Percentiles rank a stretch among this genome's conserved stretches.
phyloP scores from a whole-genome alignment of 2,329 filamentous ascomycete species.

The Penicillium oxalicum region DNA sequence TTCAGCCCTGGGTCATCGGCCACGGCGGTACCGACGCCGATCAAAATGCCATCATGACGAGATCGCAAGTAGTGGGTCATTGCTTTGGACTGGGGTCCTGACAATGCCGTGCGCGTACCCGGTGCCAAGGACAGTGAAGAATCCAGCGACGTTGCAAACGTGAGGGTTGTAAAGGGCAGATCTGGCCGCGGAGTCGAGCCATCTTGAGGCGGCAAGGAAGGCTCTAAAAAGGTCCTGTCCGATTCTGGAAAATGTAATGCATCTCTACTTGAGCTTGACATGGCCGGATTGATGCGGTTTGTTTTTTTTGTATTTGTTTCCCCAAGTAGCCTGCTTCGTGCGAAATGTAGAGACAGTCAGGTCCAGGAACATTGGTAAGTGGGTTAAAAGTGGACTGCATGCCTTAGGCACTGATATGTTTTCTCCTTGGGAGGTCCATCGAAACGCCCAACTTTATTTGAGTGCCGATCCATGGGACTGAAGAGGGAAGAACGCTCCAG shows the following conservation, averaged over 20 bases:
- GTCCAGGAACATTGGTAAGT: no score
- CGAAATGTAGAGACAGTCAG: no score
- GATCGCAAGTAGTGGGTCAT: slow-evolving; percentile 94
- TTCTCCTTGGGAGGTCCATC: no score
- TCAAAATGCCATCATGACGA: slow-evolving; percentile 73
- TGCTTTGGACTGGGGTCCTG: slow-evolving; percentile 74
- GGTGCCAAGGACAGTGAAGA: slow-evolving; percentile 66
- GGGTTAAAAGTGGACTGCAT: no score
- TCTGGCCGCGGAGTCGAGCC: slow-evolving; percentile 15
- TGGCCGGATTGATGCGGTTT: neutral
- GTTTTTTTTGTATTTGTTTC: no score
- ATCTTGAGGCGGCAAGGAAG: slow-evolving; percentile 40
- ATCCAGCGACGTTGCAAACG: slow-evolving; percentile 84
- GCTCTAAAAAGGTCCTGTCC: slow-evolving; percentile 39
- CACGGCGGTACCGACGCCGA: slow-evolving; percentile 77
- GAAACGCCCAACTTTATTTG: no score
- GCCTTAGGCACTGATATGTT: no score
- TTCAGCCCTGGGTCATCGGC: slow-evolving; percentile 83
- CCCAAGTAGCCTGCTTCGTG: no score
- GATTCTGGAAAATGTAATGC: slow-evolving; percentile 35
- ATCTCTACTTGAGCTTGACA: slow-evolving; percentile 15
- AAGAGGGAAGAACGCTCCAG: no score
- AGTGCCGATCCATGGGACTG: no score
- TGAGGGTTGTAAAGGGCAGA: slow-evolving; percentile 62
- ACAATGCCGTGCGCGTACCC: slow-evolving; percentile 69